Conservation (phyloP, 768 basidiomycete species). For the Strobilomyces dryophilus region DNA sequence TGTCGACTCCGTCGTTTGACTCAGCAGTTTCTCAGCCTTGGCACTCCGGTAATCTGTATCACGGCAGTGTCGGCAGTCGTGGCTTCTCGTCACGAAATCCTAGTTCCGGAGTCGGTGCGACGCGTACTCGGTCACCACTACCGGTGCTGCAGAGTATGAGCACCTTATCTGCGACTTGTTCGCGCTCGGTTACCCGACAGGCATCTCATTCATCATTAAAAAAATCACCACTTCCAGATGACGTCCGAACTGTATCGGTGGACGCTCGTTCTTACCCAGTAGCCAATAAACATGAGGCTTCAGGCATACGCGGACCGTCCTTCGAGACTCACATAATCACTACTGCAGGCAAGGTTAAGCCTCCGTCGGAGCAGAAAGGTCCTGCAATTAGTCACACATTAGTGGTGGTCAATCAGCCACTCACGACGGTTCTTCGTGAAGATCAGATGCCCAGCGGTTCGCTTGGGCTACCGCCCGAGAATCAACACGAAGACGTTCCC, state of each 20-base stretch:
- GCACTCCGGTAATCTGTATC: slow-evolving; percentile 15
- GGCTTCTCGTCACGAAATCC: slow-evolving; percentile 4
- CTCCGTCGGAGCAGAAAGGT: background rate
- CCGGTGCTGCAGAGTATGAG: background rate
- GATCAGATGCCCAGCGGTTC: background rate
- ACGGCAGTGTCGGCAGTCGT: slow-evolving; percentile 7
- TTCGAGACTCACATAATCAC: background rate
- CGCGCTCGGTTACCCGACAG: background rate
- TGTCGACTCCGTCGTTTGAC: slow-evolving; percentile 2
- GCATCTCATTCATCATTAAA: background rate
- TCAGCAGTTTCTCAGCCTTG: slow-evolving; percentile 1
- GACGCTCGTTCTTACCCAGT: background rate
- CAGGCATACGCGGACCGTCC: background rate
- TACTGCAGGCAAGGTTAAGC: background rate
- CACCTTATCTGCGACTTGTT: background rate
- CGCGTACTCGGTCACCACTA: background rate
- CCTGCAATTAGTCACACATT: background rate
- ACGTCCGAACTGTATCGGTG: background rate
- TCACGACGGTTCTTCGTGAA: background rate
- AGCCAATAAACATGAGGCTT: background rate
- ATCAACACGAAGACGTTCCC: slow-evolving; percentile 18
- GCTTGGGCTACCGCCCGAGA: background rate
- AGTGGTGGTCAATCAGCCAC: background rate
- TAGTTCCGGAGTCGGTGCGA: background rate
- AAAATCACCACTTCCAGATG: background rate